A percentile compares a stretch with the other conserved stretches of the same genome.
Conservation (phyloP, 2,329 filamentous ascomycete species). For the Sarocladium kiliense region DNA sequence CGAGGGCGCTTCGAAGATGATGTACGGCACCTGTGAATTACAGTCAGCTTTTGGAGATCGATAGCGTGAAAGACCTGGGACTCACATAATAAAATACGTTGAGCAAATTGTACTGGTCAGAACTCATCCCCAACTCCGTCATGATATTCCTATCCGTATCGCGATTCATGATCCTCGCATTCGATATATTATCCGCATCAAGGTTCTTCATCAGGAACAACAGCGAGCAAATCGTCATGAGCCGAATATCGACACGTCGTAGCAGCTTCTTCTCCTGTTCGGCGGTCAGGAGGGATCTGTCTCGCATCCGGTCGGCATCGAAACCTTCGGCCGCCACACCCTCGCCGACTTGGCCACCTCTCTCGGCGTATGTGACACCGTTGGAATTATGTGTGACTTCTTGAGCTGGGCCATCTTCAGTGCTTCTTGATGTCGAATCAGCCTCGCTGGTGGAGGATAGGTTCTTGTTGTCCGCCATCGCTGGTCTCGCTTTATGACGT, state of each 20-base stretch:
- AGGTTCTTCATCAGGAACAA: slow-evolving; percentile 37
- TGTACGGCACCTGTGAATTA: slow-evolving; percentile 28
- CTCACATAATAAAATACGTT: slow-evolving; percentile 34
- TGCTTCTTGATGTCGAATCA: too few species aligned
- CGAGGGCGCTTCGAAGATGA: slow-evolving; percentile 33
- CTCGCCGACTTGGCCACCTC: slow-evolving; percentile 16
- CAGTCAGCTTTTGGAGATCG: slow-evolving; percentile 1
- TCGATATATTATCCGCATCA: slow-evolving; percentile 34
- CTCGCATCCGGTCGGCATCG: slow-evolving; percentile 30
- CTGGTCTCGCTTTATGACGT: too few species aligned
- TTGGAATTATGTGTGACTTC: not conserved
- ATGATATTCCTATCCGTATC: slow-evolving; percentile 35
- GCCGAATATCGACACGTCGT: slow-evolving; percentile 19
- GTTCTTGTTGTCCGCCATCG: too few species aligned
- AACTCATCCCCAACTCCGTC: slow-evolving; percentile 32
- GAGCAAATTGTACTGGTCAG: slow-evolving; percentile 34
- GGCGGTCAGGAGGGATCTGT: slow-evolving; percentile 17
- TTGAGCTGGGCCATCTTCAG: not conserved
- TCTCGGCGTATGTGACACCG: slow-evolving; percentile 16
- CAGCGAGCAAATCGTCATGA: slow-evolving; percentile 26
- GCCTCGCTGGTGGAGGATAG: too few species aligned
- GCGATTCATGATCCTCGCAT: slow-evolving; percentile 37
- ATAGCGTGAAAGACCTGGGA: not conserved
- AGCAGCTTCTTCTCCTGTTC: slow-evolving; percentile 20
- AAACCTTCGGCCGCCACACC: slow-evolving; percentile 17